A percentile compares a stretch with the other conserved stretches of the same genome.
phyloP scores from a whole-genome alignment of 2,329 filamentous ascomycete genomes.

The Talaromyces sp. region DNA sequence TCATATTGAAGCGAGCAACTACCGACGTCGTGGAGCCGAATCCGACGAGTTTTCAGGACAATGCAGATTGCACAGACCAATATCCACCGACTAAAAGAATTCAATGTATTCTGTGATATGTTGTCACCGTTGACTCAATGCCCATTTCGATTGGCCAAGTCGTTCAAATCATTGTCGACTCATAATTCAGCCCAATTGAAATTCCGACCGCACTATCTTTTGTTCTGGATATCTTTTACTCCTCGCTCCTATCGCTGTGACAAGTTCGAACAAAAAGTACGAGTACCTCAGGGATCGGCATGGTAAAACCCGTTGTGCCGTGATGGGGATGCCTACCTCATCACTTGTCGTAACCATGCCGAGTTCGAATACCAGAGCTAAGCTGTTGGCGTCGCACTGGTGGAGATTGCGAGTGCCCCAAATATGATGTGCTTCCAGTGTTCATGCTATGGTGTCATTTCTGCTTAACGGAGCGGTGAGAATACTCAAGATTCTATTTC shows the following conservation, averaged over 20 bases:
- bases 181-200: background rate
- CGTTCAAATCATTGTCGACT: background rate
- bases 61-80: background rate
- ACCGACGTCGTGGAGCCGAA: background rate
- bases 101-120: background rate
- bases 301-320: background rate
- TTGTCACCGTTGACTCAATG: background rate
- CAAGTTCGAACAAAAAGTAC: background rate
- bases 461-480: background rate
- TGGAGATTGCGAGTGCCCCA: background rate
- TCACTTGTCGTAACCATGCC: background rate
- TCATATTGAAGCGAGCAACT: background rate
- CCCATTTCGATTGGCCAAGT: background rate
- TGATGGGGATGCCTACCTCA: background rate
- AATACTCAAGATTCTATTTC: background rate
- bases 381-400: background rate
- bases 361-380: background rate
- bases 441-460: background rate
- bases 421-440: background rate
- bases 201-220: background rate
- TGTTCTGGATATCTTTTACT: background rate
- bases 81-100: background rate
- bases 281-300: background rate
- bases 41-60: background rate
- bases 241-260: background rate